Conservation (phyloP, 176 grass and related monocot species). For the Cymbopogon citratus region DNA sequence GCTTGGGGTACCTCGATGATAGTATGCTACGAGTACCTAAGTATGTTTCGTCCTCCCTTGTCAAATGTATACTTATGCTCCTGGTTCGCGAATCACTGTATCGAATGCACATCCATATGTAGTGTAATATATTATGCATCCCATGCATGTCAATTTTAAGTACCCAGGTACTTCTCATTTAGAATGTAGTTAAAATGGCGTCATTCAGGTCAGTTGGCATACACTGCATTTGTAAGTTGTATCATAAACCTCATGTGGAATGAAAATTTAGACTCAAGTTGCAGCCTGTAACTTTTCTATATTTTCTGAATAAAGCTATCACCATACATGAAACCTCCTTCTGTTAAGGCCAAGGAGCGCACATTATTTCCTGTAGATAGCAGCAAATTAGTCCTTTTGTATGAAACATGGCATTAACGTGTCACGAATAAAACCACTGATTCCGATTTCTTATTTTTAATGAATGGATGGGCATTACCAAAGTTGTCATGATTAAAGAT, state of each 20-base stretch:
- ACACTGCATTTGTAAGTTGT: not conserved
- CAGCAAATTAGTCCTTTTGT: not conserved
- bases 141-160: not conserved
- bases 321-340: not conserved
- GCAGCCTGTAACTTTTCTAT: not conserved
- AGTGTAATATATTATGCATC: not conserved
- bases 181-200: not conserved
- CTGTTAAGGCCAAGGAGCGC: not conserved
- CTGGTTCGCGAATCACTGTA: not conserved
- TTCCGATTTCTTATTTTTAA: not conserved
- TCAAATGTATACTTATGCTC: not conserved
- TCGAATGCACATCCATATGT: not conserved
- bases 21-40: constrained; percentile 94
- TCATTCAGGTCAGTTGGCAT: not conserved
- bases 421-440: not conserved
- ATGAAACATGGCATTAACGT: not conserved
- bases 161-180: not conserved
- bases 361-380: not conserved
- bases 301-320: not conserved
- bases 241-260: not conserved
- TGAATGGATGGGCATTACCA: not conserved
- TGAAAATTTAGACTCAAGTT: not conserved
- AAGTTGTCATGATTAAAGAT: not conserved
- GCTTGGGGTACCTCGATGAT: constrained; percentile 98
- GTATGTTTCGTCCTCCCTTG: constrained; percentile 36